phyloP scores from a whole-genome alignment of 805 yeast species.

The Ogataea philodendri region DNA sequence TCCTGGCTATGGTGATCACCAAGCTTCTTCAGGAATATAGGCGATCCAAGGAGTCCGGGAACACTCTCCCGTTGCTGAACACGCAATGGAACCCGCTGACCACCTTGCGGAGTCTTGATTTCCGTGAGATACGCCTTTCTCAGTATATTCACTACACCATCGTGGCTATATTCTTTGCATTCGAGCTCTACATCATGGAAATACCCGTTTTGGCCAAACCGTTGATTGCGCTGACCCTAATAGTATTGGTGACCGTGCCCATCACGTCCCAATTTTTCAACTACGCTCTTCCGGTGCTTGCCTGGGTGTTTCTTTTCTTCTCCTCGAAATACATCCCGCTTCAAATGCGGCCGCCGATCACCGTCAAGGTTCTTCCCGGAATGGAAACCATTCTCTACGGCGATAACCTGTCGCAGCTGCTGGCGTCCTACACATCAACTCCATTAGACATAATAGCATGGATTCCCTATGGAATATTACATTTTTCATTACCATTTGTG shows the following conservation, averaged over 20 bases:
- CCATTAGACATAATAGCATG: slow-evolving; percentile 81
- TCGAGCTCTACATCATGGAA: slow-evolving; percentile 27
- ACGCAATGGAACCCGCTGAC: slow-evolving; percentile 14
- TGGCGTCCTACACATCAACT: slow-evolving; percentile 70
- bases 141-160: slow-evolving; percentile 21
- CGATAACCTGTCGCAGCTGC: slow-evolving; percentile 80
- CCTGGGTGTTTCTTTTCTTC: slow-evolving; percentile 87
- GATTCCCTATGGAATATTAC: slow-evolving; percentile 92
- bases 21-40: slow-evolving; percentile 17
- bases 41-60: slow-evolving; percentile 13
- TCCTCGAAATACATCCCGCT: slow-evolving; percentile 73
- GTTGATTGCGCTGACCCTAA: slow-evolving; percentile 11
- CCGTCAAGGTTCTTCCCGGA: slow-evolving; percentile 88
- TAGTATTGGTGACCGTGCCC: slow-evolving; percentile 54
- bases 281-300: slow-evolving; percentile 76
- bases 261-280: slow-evolving; percentile 81
- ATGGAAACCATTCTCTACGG: slow-evolving; percentile 92
- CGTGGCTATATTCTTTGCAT: slow-evolving; percentile 21
- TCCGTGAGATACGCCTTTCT: slow-evolving; percentile 6
- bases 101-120: slow-evolving; percentile 10
- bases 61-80: slow-evolving; percentile 15
- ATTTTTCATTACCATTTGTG: slow-evolving; percentile 87
- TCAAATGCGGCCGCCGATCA: slow-evolving; percentile 76
- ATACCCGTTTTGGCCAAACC: slow-evolving; percentile 19
- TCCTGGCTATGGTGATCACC: slow-evolving; percentile 10